These are phyloP conservation scores for Ajuga reptans DNA, from an alignment of 305 asterid species.

Conservation along the genomic window DNA sequence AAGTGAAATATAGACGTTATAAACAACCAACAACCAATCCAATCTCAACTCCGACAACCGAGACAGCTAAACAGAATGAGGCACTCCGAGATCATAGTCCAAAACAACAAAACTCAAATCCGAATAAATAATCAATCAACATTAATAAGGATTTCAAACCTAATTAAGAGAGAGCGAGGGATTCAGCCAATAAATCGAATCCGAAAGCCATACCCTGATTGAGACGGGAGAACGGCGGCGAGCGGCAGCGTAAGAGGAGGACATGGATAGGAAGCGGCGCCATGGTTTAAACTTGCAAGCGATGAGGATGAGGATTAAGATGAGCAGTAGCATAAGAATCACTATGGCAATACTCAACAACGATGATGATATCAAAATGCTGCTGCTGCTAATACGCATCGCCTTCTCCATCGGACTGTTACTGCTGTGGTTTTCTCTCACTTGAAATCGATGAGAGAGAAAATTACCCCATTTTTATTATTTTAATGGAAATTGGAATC, in stretches of 20 bases:
- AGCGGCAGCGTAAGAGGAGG: slow-evolving; percentile 31
- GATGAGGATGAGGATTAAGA: slow-evolving; percentile 55
- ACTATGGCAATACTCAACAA: slow-evolving; percentile 27
- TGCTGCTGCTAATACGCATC: slow-evolving; percentile 41
- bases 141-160: slow-evolving; percentile 13
- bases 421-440: slow-evolving; percentile 32
- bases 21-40: slow-evolving; percentile 13
- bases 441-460: slow-evolving; percentile 33
- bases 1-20: slow-evolving; percentile 1
- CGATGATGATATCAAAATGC: slow-evolving; percentile 30
- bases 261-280: slow-evolving; percentile 47
- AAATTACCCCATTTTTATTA: slow-evolving; percentile 24
- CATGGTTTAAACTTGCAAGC: slow-evolving; percentile 82
- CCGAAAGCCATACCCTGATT: slow-evolving; percentile 47
- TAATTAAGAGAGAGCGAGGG: neutral
- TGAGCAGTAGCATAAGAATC: slow-evolving; percentile 64
- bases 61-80: neutral
- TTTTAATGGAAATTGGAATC: slow-evolving; percentile 18
- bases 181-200: slow-evolving; percentile 15
- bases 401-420: slow-evolving; percentile 59
- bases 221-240: slow-evolving; percentile 42
- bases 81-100: neutral
- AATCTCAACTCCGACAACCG: slow-evolving; percentile 13
- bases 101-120: neutral
- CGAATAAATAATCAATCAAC: slow-evolving; percentile 7